phyloP scores from a whole-genome alignment of 257 asterid genomes.

The Solanum clarkiae region DNA sequence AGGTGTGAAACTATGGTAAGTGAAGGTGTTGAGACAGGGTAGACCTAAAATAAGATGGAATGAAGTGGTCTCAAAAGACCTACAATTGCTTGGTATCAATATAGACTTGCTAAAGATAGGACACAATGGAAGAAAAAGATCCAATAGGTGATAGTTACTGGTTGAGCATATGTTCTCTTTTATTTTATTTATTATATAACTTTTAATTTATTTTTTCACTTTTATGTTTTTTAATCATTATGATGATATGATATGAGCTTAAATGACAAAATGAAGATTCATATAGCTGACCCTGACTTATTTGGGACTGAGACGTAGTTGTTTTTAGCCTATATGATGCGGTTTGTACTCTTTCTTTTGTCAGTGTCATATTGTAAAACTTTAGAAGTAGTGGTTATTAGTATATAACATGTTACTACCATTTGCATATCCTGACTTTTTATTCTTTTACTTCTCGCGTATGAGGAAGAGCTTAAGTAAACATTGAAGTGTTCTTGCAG shows the following conservation, averaged over 20 bases:
- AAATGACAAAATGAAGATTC: background rate
- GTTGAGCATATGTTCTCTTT: background rate
- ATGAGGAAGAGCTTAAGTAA: background rate
- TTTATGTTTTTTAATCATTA: background rate
- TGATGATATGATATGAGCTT: background rate
- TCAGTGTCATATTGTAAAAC: background rate
- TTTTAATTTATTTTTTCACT: background rate
- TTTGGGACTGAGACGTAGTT: background rate
- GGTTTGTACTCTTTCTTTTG: background rate
- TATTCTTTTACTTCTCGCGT: background rate
- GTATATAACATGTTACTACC: background rate
- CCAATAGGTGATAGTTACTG: background rate
- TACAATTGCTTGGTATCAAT: background rate
- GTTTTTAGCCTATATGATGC: background rate
- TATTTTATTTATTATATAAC: background rate
- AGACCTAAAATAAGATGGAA: background rate
- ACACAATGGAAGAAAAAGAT: background rate
- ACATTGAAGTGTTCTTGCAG: conserved; percentile 27
- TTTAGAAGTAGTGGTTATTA: background rate
- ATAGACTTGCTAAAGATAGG: background rate
- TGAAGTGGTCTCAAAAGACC: background rate
- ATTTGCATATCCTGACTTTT: background rate
- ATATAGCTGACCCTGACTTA: background rate
- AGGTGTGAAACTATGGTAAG: background rate
- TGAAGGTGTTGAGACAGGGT: background rate